These are phyloP conservation scores for Colletotrichum incanum DNA, from an alignment of 2,329 filamentous ascomycete species.

Conservation along the genomic window DNA sequence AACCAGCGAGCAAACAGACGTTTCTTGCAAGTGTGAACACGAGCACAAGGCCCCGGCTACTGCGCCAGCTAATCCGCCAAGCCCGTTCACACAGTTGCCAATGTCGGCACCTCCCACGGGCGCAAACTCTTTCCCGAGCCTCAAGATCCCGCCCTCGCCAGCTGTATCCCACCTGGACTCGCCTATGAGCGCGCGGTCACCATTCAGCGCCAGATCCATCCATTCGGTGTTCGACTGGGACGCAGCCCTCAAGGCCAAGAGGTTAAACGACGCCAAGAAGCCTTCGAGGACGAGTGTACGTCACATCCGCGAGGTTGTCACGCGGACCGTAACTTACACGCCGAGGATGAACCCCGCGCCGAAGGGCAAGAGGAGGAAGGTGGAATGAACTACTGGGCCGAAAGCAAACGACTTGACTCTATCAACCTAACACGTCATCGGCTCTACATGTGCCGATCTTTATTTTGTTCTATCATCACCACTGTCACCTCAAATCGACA, in stretches of 20 bases:
- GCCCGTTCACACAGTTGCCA: slow-evolving; percentile 70
- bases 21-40: slow-evolving; percentile 70
- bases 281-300: slow-evolving; percentile 74
- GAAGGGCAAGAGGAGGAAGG: slow-evolving; percentile 91
- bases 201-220: slow-evolving; percentile 78
- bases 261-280: slow-evolving; percentile 72
- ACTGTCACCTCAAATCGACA: slow-evolving; percentile 5
- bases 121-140: slow-evolving; percentile 73
- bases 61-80: slow-evolving; percentile 59
- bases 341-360: slow-evolving; percentile 89
- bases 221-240: slow-evolving; percentile 87
- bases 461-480: slow-evolving; percentile 27
- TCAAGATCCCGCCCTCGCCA: slow-evolving; percentile 85
- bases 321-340: slow-evolving; percentile 94
- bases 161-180: slow-evolving; percentile 78
- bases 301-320: slow-evolving; percentile 90
- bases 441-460: slow-evolving; percentile 27
- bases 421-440: slow-evolving; percentile 11
- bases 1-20: slow-evolving; percentile 69
- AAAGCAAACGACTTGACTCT: slow-evolving; percentile 13
- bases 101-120: slow-evolving; percentile 74
- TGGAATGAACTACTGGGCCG: slow-evolving; percentile 55
- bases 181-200: slow-evolving; percentile 80
- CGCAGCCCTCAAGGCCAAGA: slow-evolving; percentile 76
- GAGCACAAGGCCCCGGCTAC: slow-evolving; percentile 61